Conservation (phyloP, 495 filamentous ascomycete species). For the Parathielavia hyrcaniae region DNA sequence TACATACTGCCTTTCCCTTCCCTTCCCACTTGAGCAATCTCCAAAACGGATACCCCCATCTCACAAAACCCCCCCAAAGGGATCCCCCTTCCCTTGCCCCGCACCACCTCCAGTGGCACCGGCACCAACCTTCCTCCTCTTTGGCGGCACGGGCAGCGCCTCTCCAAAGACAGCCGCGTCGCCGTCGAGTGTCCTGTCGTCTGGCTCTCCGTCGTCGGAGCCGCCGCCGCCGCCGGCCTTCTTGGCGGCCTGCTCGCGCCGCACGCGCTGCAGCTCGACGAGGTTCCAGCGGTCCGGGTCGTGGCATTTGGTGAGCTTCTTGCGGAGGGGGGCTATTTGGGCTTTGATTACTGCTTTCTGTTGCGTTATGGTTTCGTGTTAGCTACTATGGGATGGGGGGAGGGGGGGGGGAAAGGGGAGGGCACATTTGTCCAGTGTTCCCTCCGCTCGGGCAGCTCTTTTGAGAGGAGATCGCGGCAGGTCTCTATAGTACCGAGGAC, state of each 20-base stretch:
- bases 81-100: conserved; percentile 37
- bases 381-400: not conserved
- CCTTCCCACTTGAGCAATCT: not conserved
- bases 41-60: not conserved
- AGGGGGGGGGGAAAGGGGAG: not conserved
- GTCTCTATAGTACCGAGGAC: conserved; percentile 43
- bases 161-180: conserved; percentile 43
- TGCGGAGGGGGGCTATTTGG: conserved; percentile 50
- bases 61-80: conserved; percentile 46
- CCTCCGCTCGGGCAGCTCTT: conserved; percentile 41
- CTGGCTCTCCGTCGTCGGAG: conserved; percentile 25
- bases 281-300: conserved; percentile 64
- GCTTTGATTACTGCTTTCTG: conserved; percentile 35
- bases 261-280: conserved; percentile 49
- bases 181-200: conserved; percentile 32
- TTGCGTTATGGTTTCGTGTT: not conserved
- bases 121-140: conserved; percentile 51
- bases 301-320: conserved; percentile 72
- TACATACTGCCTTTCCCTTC: too few relatives aligned
- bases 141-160: conserved; percentile 29
- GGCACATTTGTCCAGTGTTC: conserved; percentile 40
- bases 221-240: conserved; percentile 38
- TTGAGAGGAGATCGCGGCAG: conserved; percentile 48
- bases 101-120: conserved; percentile 26
- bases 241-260: conserved; percentile 40